Evolutionary conservation across 202 grass and related monocot species (phyloP), one percentile per base, ranked within the genome.

Genomic region (Saccharum hybrid): DNA sequence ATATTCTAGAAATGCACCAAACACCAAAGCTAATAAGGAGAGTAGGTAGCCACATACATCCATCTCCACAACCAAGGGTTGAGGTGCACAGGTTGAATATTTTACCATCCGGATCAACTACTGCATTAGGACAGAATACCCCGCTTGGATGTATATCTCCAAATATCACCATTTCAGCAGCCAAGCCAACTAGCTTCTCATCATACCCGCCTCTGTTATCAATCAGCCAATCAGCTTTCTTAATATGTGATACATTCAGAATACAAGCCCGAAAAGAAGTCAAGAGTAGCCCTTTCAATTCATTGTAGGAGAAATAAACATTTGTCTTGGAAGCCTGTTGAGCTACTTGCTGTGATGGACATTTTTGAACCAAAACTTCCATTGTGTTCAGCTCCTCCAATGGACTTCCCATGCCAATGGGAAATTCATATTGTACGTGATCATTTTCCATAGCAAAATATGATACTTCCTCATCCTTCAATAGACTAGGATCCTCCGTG

Each of bases 21-120:
- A 88, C 56, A 41, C 86, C 86, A 84, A 88, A 88, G 61, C 81
- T 88, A 41, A 88, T 64, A 80, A 84, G 6, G 21, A 88, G 61
- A 46, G 48, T 37, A 66, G 81, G 60, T 49, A 23, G 22, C 81
- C 81, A 88, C n/a, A 74, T 48, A 13, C 86, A 88, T 39, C 61
- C 40, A 31, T 80, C 67, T 74, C 75, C 86, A 84, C 81, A 88
- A 39, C 78, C 72, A 41, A 84, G 33, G 19, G 37, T n/a, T n/a
- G 45, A 79, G 8, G 52, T 72, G 67, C 23, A 49, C 59, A 72
- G 37, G 8, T 82, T 82, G 37, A 36, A 31, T 26, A 82, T 59
- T 43, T 71, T 68, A 6, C 54, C 79, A 56, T 72, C 52, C 22
- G 34, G 41, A 59, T 30, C 67, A 62, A 77, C 37, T 10, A 46